Base-by-base conservation (phyloP, 306 rosid genomes). In the Trifolium fragiferum region DNA sequence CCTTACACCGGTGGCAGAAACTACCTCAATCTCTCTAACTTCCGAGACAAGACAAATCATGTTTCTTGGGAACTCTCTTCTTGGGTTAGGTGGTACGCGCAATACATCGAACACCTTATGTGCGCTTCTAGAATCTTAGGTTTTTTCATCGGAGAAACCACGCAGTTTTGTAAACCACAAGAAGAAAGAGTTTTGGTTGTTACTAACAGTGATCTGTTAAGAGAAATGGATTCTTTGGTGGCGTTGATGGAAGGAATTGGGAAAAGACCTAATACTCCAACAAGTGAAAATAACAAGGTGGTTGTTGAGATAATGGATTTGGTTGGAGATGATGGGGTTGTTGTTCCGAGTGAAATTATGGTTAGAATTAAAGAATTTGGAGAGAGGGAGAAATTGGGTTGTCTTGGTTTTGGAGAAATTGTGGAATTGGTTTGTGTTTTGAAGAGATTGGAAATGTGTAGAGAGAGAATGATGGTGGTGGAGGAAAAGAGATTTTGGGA, bases 1-100 rank as follows among this genome's bases (percentile, higher is more conserved):
- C 95, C 97, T n/a, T 50, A 76, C 63, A 12, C 51, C 13, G 90
- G 93, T 0, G 97, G 93, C 16, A 78, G 90, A 61, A 92, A 92
- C 82, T 82, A 87, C 86, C 97, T 92, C 16, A 89, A 92, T 19
- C 93, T 92, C 83, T 89, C 96, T 15, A 80, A 84, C 47, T 92
- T 92, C 77, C 87, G 95, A 0, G 91, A 91, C 51, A 63, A n/a
- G 13, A 83, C 84, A n/a, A 60, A 12, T 9, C 76, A 86, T 2
- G 1, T 71, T 0, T 64, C 81, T 0, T 92, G 93, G 97, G 86
- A 88, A 55, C 91, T 89, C 23, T 89, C 96, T 4, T 80, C 89
- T 3, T 92, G 91, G 87, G 90, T 87, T 16, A 76, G 96, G 21
- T 92, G 96, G 93, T 88, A 84, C 70, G 93, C 89, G 0, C 75